phyloP scores from a whole-genome alignment of 345 rosid genomes.

The Rhizophora apiculata region DNA sequence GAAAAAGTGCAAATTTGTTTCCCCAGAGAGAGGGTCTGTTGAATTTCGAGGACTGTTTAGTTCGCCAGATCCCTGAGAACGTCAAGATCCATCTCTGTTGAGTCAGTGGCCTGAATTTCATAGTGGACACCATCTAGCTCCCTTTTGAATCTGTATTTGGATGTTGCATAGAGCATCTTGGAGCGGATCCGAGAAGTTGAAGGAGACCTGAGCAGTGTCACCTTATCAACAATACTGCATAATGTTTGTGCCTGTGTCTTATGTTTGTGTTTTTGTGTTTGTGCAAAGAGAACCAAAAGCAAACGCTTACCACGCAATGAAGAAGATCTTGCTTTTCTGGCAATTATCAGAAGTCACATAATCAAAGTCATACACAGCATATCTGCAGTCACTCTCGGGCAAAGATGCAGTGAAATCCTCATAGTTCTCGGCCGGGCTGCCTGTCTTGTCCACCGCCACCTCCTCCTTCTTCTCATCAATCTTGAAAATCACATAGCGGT shows the following conservation, averaged over 20 bases:
- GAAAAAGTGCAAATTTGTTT: neutral
- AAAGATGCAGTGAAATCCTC: conserved; percentile 68
- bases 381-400: conserved; percentile 73
- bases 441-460: conserved; percentile 67
- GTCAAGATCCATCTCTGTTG: conserved; percentile 75
- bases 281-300: neutral
- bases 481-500: conserved; percentile 64
- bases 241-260: neutral
- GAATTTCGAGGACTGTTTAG: conserved; percentile 15
- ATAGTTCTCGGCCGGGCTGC: conserved; percentile 55
- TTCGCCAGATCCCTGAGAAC: conserved; percentile 63
- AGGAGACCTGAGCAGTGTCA: conserved; percentile 56
- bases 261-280: neutral
- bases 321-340: conserved; percentile 79
- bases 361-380: conserved; percentile 71
- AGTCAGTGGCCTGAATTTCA: conserved; percentile 84
- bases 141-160: conserved; percentile 59
- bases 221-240: neutral
- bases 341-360: conserved; percentile 75
- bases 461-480: conserved; percentile 60
- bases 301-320: conserved; percentile 60
- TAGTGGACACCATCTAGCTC: conserved; percentile 80
- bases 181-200: conserved; percentile 59
- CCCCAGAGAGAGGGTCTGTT: neutral
- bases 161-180: conserved; percentile 74